Evolutionary conservation across 1,139 yeast species (phyloP).

Genomic region (Yamadazyma atlantica): DNA sequence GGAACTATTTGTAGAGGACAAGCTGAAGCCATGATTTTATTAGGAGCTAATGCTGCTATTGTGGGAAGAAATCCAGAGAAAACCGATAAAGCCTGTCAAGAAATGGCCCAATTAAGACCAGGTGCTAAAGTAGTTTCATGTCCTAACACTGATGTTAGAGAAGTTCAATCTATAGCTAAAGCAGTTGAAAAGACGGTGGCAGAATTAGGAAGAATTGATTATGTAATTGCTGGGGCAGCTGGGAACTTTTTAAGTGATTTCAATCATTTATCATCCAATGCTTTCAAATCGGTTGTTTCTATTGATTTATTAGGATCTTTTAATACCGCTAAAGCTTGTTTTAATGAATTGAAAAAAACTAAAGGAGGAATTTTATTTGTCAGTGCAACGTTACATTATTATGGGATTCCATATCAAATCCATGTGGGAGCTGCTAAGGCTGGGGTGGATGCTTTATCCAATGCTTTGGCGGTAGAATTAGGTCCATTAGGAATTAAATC

Average conservation of each 20-base stretch:
- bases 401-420: slow-evolving; percentile 85
- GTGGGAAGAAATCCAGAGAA: slow-evolving; percentile 74
- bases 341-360: slow-evolving; percentile 61
- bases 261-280: slow-evolving; percentile 77
- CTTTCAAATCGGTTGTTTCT: slow-evolving; percentile 83
- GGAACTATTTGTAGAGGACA: slow-evolving; percentile 93
- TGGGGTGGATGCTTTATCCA: slow-evolving; percentile 85
- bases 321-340: slow-evolving; percentile 85
- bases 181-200: slow-evolving; percentile 70
- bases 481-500: slow-evolving; percentile 87
- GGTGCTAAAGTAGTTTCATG: slow-evolving; percentile 73
- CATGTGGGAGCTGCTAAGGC: slow-evolving; percentile 97
- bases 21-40: slow-evolving; percentile 75
- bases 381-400: slow-evolving; percentile 88
- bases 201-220: slow-evolving; percentile 74
- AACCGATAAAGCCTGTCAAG: slow-evolving; percentile 67
- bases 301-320: slow-evolving; percentile 87
- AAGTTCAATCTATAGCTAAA: slow-evolving; percentile 50
- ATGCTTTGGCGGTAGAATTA: slow-evolving; percentile 83
- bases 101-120: slow-evolving; percentile 55
- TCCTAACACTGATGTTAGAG: slow-evolving; percentile 79
- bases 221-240: slow-evolving; percentile 94
- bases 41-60: slow-evolving; percentile 89
- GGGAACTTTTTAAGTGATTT: slow-evolving; percentile 88
- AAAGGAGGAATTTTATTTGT: slow-evolving; percentile 80